A percentile compares a stretch with the other conserved stretches of the same genome.
phyloP scores from a whole-genome alignment of 1,284 basidiomycete genomes.

The Cystobasidium sp. region DNA sequence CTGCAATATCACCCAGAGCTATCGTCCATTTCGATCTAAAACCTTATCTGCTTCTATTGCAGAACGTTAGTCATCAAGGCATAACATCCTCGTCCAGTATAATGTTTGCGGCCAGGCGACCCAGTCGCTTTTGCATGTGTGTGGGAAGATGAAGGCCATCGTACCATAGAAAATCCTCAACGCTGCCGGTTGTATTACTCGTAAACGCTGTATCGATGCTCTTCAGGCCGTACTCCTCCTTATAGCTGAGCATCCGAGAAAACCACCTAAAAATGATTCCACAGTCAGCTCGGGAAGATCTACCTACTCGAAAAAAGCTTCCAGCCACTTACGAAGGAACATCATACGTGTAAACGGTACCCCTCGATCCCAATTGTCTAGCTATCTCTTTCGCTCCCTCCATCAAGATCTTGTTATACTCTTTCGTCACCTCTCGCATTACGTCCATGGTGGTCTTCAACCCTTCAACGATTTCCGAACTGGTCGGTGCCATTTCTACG shows the following conservation, averaged over 20 bases:
- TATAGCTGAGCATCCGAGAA: conserved; percentile 16
- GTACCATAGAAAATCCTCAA: conserved; percentile 21
- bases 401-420: conserved; percentile 28
- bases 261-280: conserved; percentile 3
- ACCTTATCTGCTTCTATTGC: too few relatives aligned
- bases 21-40: too few relatives aligned
- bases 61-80: not conserved
- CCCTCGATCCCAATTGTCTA: conserved; percentile 10
- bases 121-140: conserved; percentile 13
- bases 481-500: conserved; percentile 20
- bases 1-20: too few relatives aligned
- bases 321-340: conserved; percentile 10
- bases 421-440: not conserved
- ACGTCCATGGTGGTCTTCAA: conserved; percentile 18
- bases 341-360: conserved; percentile 31
- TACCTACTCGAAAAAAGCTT: not conserved
- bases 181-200: not conserved
- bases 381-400: conserved; percentile 18
- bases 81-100: conserved; percentile 1
- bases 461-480: not conserved
- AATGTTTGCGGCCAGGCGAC: conserved; percentile 13
- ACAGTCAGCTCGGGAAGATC: not conserved
- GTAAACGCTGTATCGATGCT: conserved; percentile 1
- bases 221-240: conserved; percentile 3
- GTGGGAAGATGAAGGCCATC: conserved; percentile 36